Evolutionary conservation across 1,139 yeast genomes (phyloP).

Genomic region (Meyerozyma elateridarum): DNA sequence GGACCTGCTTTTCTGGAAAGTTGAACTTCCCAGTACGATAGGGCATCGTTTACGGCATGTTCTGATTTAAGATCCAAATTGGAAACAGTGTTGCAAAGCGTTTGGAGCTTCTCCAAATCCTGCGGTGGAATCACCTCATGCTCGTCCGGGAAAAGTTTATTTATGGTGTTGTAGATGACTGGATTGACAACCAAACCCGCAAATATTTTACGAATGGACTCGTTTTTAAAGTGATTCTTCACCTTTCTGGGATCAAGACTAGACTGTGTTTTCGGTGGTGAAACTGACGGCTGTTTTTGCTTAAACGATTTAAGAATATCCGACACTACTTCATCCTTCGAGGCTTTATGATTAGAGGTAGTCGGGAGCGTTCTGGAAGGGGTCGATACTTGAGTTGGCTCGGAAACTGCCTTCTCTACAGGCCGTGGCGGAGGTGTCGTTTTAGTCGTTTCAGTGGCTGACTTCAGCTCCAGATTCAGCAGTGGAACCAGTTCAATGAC

Average conservation of each 20-base stretch:
- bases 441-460: slow-evolving; percentile 6
- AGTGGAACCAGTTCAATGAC: slow-evolving; percentile 15
- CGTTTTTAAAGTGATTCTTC: background rate
- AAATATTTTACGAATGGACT: background rate
- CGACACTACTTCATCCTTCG: background rate
- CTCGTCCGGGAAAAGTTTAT: slow-evolving; percentile 4
- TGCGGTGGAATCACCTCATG: slow-evolving; percentile 1
- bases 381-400: slow-evolving; percentile 2
- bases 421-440: slow-evolving; percentile 3
- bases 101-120: background rate
- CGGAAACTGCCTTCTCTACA: slow-evolving; percentile 5
- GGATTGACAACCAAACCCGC: background rate
- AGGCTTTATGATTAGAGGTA: no score
- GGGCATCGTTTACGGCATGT: background rate
- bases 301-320: background rate
- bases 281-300: no score
- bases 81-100: slow-evolving; percentile 1
- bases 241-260: slow-evolving; percentile 1
- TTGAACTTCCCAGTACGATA: slow-evolving; percentile 1
- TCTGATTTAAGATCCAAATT: background rate
- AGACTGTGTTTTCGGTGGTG: background rate
- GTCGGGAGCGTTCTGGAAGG: slow-evolving; percentile 2
- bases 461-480: background rate
- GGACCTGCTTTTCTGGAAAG: slow-evolving; percentile 5
- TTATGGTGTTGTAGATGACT: slow-evolving; percentile 1